Evolutionary conservation across 2,329 filamentous ascomycete species (phyloP).

Genomic region (Pseudogymnoascus sp.): DNA sequence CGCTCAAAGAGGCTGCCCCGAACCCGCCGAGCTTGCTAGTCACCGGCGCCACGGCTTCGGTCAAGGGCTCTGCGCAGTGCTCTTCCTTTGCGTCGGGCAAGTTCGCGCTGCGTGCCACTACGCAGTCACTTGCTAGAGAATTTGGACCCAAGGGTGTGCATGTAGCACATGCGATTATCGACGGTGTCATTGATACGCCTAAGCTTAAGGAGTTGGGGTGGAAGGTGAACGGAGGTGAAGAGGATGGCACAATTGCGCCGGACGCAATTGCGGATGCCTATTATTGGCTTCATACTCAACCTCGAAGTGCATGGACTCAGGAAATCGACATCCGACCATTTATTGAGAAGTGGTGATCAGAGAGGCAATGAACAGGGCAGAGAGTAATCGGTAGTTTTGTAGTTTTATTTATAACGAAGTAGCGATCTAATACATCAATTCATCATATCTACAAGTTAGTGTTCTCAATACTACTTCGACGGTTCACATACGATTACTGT

Average conservation of each 20-base stretch:
- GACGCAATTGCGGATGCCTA: slow-evolving; percentile 80
- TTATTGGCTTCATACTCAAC: slow-evolving; percentile 77
- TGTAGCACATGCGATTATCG: slow-evolving; percentile 72
- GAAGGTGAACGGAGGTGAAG: slow-evolving; percentile 35
- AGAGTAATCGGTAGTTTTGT: not conserved
- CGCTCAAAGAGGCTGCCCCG: slow-evolving; percentile 32
- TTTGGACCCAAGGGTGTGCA: slow-evolving; percentile 80
- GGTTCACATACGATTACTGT: slow-evolving; percentile 39
- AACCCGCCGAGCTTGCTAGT: slow-evolving; percentile 74
- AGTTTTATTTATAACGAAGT: not conserved
- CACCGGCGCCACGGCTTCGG: slow-evolving; percentile 75
- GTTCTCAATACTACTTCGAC: not conserved
- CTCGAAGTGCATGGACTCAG: slow-evolving; percentile 68
- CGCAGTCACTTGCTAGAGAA: slow-evolving; percentile 69
- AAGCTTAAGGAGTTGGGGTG: slow-evolving; percentile 45
- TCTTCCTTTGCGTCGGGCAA: slow-evolving; percentile 69
- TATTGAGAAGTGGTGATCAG: slow-evolving; percentile 58
- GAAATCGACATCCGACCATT: slow-evolving; percentile 74
- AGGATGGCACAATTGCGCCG: slow-evolving; percentile 59
- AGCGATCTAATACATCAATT: not conserved
- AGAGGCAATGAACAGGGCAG: not conserved
- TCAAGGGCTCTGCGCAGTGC: slow-evolving; percentile 63
- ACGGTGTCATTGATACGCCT: slow-evolving; percentile 78
- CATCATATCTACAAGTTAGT: not conserved
- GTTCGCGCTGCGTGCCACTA: slow-evolving; percentile 66